Evolutionary conservation across 108 stramenopile genomes (phyloP), one percentile per base, ranked within the genome.

Genomic region (Craspedostauros australis): DNA sequence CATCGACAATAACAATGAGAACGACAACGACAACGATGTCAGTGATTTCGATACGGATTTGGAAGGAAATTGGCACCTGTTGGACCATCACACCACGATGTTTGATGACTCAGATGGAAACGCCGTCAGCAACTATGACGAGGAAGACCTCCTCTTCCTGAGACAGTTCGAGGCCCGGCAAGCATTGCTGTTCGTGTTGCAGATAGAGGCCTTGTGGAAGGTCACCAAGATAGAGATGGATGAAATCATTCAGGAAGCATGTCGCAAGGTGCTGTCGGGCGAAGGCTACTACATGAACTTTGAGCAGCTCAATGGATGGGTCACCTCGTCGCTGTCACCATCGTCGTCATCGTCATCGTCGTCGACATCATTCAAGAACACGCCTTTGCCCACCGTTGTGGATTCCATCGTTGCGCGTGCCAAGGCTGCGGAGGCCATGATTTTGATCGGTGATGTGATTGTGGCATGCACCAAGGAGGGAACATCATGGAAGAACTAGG

Each of bases 151-250:
- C n/a, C 52, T 65, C 40, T 46, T 72, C 23, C 15, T 46, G 9
- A 69, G 73, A 57, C 23, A 62, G 18, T 38, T 68, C 30, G 76
- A 81, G 45, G 77, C 80, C 8, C 56, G 68, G 46, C 63, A 54
- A 39, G 80, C 82, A 22, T 23, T 82, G 15, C 51, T 90, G 19
- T 54, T 76, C 19, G 61, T 78, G 38, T 55, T 84, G 39, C 84
- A 90, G 54, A 57, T 86, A 26, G 84, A 90, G 18, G 88, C 84
- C 14, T 36, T 90, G 18, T 90, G 88, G 88, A 90, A 86, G 57
- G 63, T 86, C 3, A 68, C 68, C 43, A 90, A 90, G 59, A 84
- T 90, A 34, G 81, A 86, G 39, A 42, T 90, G 16, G 82, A 90
- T 60, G 46, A 60, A 27, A 70, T 75, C 20, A 55, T 86, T 28